These are phyloP conservation scores for Phytophthora cactorum DNA, from an alignment of 352 stramenopile species.

Conservation along the genomic window DNA sequence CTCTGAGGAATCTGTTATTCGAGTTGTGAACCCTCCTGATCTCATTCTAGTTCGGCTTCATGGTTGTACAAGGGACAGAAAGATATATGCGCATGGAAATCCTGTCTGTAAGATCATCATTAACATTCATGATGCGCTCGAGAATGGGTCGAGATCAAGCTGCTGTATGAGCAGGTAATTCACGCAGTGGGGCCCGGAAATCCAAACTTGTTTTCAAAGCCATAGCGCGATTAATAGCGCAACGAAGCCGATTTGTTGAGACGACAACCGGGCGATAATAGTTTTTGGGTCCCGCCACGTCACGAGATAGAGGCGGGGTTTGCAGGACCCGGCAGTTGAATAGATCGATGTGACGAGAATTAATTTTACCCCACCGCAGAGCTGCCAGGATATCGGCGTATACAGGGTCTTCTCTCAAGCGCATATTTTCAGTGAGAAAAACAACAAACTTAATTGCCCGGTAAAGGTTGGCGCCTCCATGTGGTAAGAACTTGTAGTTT, in stretches of 20 bases:
- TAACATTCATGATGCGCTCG: background rate
- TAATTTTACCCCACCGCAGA: conserved; percentile 8
- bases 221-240: background rate
- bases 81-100: background rate
- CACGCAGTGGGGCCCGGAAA: background rate
- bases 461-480: background rate
- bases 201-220: background rate
- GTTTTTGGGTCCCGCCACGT: background rate
- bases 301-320: no score
- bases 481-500: no score
- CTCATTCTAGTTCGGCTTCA: no score
- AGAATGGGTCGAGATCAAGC: background rate
- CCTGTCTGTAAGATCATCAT: background rate
- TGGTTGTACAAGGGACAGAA: background rate
- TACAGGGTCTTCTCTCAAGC: background rate
- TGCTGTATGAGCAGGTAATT: no score
- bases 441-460: background rate
- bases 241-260: background rate
- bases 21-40: no score
- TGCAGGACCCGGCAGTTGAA: background rate
- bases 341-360: no score
- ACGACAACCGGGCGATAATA: conserved; percentile 17
- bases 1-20: no score
- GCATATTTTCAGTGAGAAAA: conserved; percentile 2
- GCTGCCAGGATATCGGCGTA: conserved; percentile 24